Conservation (phyloP, 257 asterid species). For the Fraxinus americana region DNA sequence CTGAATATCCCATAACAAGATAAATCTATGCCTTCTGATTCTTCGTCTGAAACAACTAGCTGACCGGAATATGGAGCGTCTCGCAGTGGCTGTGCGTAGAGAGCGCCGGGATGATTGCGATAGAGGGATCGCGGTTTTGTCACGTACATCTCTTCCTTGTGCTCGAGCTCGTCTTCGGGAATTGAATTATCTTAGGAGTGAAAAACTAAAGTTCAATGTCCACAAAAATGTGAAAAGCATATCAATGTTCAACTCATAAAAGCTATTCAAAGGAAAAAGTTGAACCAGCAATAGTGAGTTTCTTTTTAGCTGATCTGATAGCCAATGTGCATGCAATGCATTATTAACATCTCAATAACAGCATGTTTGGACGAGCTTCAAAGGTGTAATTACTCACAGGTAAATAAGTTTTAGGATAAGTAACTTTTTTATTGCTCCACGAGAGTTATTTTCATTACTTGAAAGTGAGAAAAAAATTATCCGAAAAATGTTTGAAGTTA, state of each 20-base stretch:
- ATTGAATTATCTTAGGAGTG: background rate
- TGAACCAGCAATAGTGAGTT: background rate
- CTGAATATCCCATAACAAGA: constrained; percentile 63
- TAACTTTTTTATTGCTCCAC: no score
- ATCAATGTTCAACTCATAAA: background rate
- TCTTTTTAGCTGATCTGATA: background rate
- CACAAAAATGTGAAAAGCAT: background rate
- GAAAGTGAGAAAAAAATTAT: background rate
- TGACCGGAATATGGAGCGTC: constrained; percentile 56
- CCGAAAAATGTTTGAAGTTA: background rate
- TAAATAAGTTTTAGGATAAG: background rate
- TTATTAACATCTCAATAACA: background rate
- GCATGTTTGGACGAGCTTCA: background rate
- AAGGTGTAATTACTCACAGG: background rate
- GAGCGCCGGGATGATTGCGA: constrained; percentile 50
- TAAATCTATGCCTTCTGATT: constrained; percentile 55
- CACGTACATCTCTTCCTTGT: constrained; percentile 47
- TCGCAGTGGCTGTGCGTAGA: constrained; percentile 37
- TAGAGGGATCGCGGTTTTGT: constrained; percentile 67
- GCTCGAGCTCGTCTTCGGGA: background rate
- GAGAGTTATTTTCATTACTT: background rate
- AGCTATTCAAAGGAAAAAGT: background rate
- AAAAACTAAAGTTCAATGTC: background rate
- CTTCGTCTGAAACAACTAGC: constrained; percentile 58
- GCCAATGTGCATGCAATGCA: background rate